Base-by-base conservation (phyloP, 305 asterid genomes). In the Rubia tinctorum region DNA sequence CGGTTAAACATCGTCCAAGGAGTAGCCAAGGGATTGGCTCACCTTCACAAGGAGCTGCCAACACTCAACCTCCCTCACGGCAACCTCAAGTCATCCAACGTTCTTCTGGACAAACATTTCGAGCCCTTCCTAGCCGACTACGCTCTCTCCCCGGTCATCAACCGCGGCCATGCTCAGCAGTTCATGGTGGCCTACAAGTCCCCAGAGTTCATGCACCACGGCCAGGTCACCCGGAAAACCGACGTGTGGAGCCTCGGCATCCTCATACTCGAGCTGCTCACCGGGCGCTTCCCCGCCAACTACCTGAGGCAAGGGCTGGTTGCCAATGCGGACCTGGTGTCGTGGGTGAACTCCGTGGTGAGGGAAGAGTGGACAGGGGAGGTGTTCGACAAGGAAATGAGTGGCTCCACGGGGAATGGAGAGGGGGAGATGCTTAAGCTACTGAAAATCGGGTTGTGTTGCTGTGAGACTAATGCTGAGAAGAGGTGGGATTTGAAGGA, bases 241-340 rank as follows among this genome's bases (percentile, higher is more conserved):
- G 92, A 89, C 58, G 88, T 86, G 2, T 89, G 95, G 95, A 86
- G 89, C 80, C 86, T 89, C 0, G 95, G 95, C 14, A 87, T 89
- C 45, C 83, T 89, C 17, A 84, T 87, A 8, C 87, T 89, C 0
- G 92, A 89, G 85, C 17, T 86, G 39, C 80, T 89, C 2, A 89
- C 95, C 0, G 92, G 95, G 62, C 79, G 80, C 10, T 87, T 87
- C 27, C 95, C 89, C 1, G 92, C 86, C 0, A 83, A 89, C 76
- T 86, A 87, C 56, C 74, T 89, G 8, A 82, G 80, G 53, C 77
- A 84, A 58, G 92, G 92, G 1, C 72, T 78, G 30, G 92, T 83
- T 12, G 83, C 82, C 0, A 75, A 87, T 42, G 79, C 84, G 0
- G 91, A 89, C 45, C 73, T 89, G 75, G 95, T 89, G 5, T 61